Base-by-base conservation (phyloP, 2,329 filamentous ascomycete species). In the Talaromyces rugulosus region DNA sequence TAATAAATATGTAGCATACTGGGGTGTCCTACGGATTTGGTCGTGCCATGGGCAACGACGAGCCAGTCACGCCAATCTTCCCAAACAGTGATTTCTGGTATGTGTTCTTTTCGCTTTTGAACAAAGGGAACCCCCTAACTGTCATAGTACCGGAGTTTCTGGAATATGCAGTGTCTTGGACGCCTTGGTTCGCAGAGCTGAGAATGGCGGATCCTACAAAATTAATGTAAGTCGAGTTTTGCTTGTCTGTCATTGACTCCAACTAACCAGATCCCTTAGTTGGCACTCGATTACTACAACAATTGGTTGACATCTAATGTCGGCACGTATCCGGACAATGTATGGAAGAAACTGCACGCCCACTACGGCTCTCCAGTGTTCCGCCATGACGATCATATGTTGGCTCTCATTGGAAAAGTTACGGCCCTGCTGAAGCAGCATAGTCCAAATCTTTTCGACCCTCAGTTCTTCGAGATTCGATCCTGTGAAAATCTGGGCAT, bases 331-430 rank as follows among this genome's bases (percentile, higher is more conserved):
- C 76, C 77, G 0, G 64, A 70, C 3, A 66, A 71, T 1, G 70
- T 84, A 12, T 85, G 83, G 83, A 65, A 80, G 12, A 75, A 80
- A 12, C 64, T 84, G 2, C 83, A 80, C 76, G 65, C 69, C 9
- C 72, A 77, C 12, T 77, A 84, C 63, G 80, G 78, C 11, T 31
- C 3, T 71, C 69, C 23, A 5, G 75, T 82, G 1, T 85, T 83
- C 72, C 77, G 82, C 11, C 79, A 84, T 66, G 80, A 81, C 66
- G 77, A 85, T 64, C 73, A 76, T 33, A 83, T 84, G 80, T 63
- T 62, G 1, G 75, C 27, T 28, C 80, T 54, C 71, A 69, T 1
- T 60, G 82, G 5, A 79, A 79, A 7, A 69, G 44, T 68, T 3
- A 78, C 79, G 64, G 58, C 81, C 47, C 71, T 73, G 18, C 72